Evolutionary conservation across 2,329 filamentous ascomycete genomes (phyloP), one percentile per base, ranked within the genome.

Genomic region (Hymenoscyphus fraxineus): DNA sequence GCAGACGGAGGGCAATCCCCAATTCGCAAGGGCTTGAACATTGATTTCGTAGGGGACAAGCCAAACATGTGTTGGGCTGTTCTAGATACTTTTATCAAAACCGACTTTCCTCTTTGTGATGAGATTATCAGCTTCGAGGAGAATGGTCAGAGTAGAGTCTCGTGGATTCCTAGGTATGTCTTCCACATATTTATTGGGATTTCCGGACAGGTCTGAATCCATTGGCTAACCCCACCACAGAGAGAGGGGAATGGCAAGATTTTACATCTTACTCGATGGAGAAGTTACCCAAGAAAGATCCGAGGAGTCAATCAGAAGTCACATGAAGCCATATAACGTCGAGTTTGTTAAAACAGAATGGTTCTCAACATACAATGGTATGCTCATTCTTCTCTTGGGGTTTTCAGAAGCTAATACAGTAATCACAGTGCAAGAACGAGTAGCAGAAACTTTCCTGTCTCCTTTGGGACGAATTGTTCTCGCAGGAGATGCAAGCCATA

Each of bases 21-120:
- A 27, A 61, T 60, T 12, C 35, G 64, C 40, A 63, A 63, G n/a
- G 32, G 22, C 6, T 73, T 81, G 1, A 73, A 74, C 1, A 79
- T 80, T 38, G 71, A 66, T 27, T 82, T 82, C 63, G 75, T 77
- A 0, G 81, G 80, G 0, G 79, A 78, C 0, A 82, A 82, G 65
- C 80, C 81, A 0, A 80, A 81, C 64, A 82, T 82, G 80, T 72
- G 78, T 0, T 82, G 80, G 80, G 77, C 80, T 0, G 80, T 82
- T 3, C 72, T 82, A 1, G 80, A 82, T 62, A 79, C 77, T 1
- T 82, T 81, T 54, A 76, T 82, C 16, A 79, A 82, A n/a, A 82
- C 80, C 0, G 78, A 81, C 19, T 82, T 82, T 55, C 80, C 80
- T 0, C 66, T 75, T 0, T 81, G 78, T 41, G 73, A 77, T 0